Conservation (phyloP, 2,329 filamentous ascomycete genomes). For the Phialemoniopsis sp. region DNA sequence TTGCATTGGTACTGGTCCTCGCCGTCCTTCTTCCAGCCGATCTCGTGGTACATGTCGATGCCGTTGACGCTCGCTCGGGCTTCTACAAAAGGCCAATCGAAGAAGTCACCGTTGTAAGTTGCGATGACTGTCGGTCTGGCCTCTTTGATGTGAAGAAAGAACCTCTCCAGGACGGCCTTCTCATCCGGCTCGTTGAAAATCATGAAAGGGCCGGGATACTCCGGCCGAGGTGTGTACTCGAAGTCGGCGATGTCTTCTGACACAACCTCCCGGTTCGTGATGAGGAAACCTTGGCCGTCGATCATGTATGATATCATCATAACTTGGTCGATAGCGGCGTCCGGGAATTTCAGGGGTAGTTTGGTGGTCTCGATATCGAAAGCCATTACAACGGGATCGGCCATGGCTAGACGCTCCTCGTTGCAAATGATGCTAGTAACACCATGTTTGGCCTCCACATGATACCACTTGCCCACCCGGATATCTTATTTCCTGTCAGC, state of each 20-base stretch:
- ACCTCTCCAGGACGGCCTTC: conserved; percentile 80
- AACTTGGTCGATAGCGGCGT: conserved; percentile 89
- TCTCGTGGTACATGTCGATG: conserved; percentile 99
- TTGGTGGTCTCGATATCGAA: conserved; percentile 99
- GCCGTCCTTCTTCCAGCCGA: conserved; percentile 90
- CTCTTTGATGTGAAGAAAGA: conserved; percentile 94
- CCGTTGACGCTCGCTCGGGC: conserved; percentile 87
- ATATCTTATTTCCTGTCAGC: conserved; percentile 60
- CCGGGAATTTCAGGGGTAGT: conserved; percentile 91
- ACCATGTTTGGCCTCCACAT: conserved; percentile 90
- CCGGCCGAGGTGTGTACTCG: conserved; percentile 95
- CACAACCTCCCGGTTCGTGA: conserved; percentile 96
- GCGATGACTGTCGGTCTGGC: conserved; percentile 93
- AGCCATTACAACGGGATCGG: conserved; percentile 97
- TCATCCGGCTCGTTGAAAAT: conserved; percentile 98
- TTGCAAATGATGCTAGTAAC: conserved; percentile 78
- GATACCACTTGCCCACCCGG: conserved; percentile 95
- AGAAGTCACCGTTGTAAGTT: conserved; percentile 99
- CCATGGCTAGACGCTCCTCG: conserved; percentile 81
- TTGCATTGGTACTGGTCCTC: conserved; percentile 97
- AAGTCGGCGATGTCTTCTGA: conserved; percentile 97
- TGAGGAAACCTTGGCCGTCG: conserved; percentile 94
- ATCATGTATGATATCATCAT: conserved; percentile 99
- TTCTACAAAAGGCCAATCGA: conserved; percentile 99
- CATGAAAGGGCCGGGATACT: conserved; percentile 93